These are phyloP conservation scores for Helicocarpus griseus DNA, from an alignment of 2,329 filamentous ascomycete species.

Conservation along the genomic window DNA sequence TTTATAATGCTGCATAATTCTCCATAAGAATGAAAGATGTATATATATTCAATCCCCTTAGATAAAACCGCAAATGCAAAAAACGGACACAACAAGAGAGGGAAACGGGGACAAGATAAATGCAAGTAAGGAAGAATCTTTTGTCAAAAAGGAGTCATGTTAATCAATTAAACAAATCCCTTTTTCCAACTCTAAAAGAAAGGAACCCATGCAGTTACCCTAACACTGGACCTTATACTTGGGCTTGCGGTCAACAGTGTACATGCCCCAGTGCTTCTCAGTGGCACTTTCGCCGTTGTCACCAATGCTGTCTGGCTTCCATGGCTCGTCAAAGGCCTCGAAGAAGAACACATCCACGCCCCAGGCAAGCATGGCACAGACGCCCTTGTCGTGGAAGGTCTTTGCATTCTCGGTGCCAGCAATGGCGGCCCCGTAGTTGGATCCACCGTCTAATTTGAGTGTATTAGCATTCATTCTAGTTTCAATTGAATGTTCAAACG, in stretches of 20 bases:
- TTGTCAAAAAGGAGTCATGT: too few species aligned
- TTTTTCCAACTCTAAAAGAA: conserved; percentile 8
- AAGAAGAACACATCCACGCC: conserved; percentile 63
- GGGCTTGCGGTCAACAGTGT: conserved; percentile 47
- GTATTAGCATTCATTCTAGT: not conserved
- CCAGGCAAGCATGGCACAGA: conserved; percentile 57
- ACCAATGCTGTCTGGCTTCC: conserved; percentile 56
- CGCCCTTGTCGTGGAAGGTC: conserved; percentile 51
- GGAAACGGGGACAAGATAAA: conserved; percentile 10
- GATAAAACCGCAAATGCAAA: not conserved
- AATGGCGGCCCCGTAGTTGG: conserved; percentile 51
- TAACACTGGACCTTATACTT: conserved; percentile 48
- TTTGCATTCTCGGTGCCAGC: conserved; percentile 51
- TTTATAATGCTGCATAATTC: too few species aligned
- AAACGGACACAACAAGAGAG: not conserved
- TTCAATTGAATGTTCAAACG: not conserved
- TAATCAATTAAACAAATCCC: not conserved
- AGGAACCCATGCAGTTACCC: too few species aligned
- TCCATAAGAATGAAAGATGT: too few species aligned
- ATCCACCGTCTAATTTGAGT: conserved; percentile 38
- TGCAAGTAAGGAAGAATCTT: conserved; percentile 5
- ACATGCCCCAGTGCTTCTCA: conserved; percentile 62
- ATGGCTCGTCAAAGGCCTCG: conserved; percentile 63
- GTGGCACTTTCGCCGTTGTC: conserved; percentile 52
- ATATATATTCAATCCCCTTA: too few species aligned